These are phyloP conservation scores for Aspergillus panamensis DNA, from an alignment of 495 filamentous ascomycete genomes.

Conservation along the genomic window DNA sequence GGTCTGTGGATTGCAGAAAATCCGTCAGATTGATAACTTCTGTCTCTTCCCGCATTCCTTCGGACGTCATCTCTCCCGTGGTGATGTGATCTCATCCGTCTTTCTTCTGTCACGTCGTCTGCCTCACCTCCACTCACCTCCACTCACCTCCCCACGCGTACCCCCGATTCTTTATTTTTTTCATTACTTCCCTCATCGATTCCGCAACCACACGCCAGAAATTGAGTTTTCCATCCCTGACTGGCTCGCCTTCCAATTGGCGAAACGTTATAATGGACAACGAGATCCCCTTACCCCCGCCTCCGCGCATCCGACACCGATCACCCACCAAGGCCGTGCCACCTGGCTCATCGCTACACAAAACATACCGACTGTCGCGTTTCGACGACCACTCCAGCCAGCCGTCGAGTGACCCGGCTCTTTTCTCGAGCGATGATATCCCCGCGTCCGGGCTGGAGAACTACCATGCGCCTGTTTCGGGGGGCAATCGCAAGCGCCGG, in stretches of 20 bases:
- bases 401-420: conserved; percentile 67
- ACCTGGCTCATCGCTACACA: conserved; percentile 24
- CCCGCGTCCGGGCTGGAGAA: conserved; percentile 66
- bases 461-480: conserved; percentile 47
- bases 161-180: neutral
- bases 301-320: conserved; percentile 40
- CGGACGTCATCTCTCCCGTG: conserved; percentile 18
- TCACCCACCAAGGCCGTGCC: conserved; percentile 25
- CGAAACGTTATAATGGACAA: conserved; percentile 33
- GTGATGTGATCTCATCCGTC: conserved; percentile 15
- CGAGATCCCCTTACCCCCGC: conserved; percentile 45
- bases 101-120: neutral
- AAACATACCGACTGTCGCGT: conserved; percentile 33
- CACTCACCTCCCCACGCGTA: neutral
- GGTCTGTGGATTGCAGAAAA: neutral
- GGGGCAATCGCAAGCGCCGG: conserved; percentile 54
- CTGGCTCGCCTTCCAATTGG: neutral
- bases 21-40: conserved; percentile 10
- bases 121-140: neutral
- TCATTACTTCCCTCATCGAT: neutral
- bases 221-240: neutral
- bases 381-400: conserved; percentile 45
- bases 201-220: too few species aligned
- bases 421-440: conserved; percentile 78
- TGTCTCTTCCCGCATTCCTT: conserved; percentile 9